Conservation (phyloP, 495 filamentous ascomycete species). For the Daldinia grandis region DNA sequence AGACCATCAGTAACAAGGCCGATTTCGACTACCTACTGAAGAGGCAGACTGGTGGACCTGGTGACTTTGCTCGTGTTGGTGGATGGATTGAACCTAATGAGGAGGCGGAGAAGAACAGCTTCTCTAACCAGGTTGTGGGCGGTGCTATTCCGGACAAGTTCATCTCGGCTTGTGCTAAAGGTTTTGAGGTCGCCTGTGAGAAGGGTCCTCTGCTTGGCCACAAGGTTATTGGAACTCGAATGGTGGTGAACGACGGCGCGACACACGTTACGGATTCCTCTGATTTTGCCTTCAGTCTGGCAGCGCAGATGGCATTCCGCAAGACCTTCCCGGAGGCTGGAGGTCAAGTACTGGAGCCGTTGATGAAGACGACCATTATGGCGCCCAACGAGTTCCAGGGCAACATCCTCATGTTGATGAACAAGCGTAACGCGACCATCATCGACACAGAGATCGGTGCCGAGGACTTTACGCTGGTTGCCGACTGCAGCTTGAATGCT, state of each 20-base stretch:
- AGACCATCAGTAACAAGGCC: constrained; percentile 81
- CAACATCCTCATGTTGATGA: constrained; percentile 90
- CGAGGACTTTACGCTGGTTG: constrained; percentile 94
- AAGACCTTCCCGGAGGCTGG: constrained; percentile 85
- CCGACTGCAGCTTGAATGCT: constrained; percentile 89
- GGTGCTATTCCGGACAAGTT: constrained; percentile 96
- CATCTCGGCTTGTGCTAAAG: constrained; percentile 94
- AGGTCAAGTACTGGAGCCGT: constrained; percentile 86
- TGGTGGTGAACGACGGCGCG: constrained; percentile 96
- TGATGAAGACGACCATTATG: constrained; percentile 98
- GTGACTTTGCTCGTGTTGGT: constrained; percentile 93
- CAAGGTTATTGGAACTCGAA: constrained; percentile 84
- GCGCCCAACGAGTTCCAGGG: constrained; percentile 98
- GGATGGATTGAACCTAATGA: constrained; percentile 91
- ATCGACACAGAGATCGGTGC: constrained; percentile 93
- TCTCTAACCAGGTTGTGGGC: constrained; percentile 86
- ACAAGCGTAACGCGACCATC: constrained; percentile 95
- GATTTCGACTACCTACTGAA: constrained; percentile 93
- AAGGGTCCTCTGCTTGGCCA: constrained; percentile 95
- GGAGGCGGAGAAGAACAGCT: constrained; percentile 76
- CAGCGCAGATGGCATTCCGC: constrained; percentile 95
- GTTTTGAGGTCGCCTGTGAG: constrained; percentile 83
- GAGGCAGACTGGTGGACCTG: constrained; percentile 95
- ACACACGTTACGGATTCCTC: constrained; percentile 98
- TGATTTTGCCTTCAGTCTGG: constrained; percentile 97